Evolutionary conservation across 441 rosid species (phyloP), one percentile per base, ranked within the genome.

Genomic region (Flueggea neowawraea): DNA sequence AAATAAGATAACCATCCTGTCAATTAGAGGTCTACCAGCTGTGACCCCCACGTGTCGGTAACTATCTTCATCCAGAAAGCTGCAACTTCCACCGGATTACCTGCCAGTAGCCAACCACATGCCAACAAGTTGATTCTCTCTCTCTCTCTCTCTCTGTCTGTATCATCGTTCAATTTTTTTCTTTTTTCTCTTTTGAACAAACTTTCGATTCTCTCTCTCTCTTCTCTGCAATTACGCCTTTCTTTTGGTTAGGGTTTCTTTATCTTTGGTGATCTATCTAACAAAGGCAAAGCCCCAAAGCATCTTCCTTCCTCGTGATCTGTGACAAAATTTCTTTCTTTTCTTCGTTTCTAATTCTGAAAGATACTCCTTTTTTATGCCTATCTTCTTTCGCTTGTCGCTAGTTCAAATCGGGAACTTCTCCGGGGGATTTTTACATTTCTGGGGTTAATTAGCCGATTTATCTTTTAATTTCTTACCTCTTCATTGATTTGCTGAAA

Each of bases 71-170:
- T 15, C 22, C 4, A 57, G 79, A 72, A 84, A 82, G 82, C 82
- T 66, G 64, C 78, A 72, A 64, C 69, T 64, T 55, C 66, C 57
- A 68, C 13, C 64, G 66, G 68, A 72, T 83, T 73, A 83, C 89
- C 87, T 86, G 80, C 88, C 91, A 81, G 90, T 82, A 67, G 55
- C 89, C 94, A 84, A 77, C 84, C 74, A 48, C 55, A 77, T 58
- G 63, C 69, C 77, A 73, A 75, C 82, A 67, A 67, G 84, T 74
- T 55, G 16, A 10, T 71, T 9, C 22, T 58, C 48, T 64, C 36
- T 61, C 49, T 57, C 52, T 72, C 12, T 66, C 62, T 65, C 66
- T 66, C 69, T 64, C 49, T 6, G 4, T 33, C 39, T 36, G 41
- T 36, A 36, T 60, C 51, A 49, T 66, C 67, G 56, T 70, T 65